Conservation (phyloP, 495 filamentous ascomycete genomes). For the Xylaria grammica region DNA sequence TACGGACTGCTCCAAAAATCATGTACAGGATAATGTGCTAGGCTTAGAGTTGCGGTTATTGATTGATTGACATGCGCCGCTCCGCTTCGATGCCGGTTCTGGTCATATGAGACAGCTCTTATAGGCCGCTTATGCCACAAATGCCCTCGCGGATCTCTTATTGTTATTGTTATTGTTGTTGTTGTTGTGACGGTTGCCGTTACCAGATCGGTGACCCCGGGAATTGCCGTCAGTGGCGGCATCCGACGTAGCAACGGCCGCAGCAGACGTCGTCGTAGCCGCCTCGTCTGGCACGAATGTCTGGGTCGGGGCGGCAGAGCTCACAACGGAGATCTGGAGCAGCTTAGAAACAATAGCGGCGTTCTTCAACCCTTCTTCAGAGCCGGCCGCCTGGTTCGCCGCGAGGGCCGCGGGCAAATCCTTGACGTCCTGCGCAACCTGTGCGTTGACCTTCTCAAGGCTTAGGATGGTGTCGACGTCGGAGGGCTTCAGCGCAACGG, state of each 20-base stretch:
- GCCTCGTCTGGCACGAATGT: not conserved
- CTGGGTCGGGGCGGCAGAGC: conserved; percentile 5
- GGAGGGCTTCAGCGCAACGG: conserved; percentile 40
- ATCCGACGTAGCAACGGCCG: conserved; percentile 13
- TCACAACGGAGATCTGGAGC: conserved; percentile 18
- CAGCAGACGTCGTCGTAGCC: conserved; percentile 19
- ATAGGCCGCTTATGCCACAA: conserved; percentile 23
- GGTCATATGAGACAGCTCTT: not conserved
- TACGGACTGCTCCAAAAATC: conserved; percentile 17
- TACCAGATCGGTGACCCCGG: conserved; percentile 16
- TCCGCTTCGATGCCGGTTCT: not conserved
- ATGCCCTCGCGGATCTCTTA: conserved; percentile 22
- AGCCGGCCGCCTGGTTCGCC: conserved; percentile 29
- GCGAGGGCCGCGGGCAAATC: conserved; percentile 43
- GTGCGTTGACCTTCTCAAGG: conserved; percentile 32
- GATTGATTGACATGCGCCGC: not conserved
- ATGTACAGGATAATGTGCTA: conserved; percentile 3
- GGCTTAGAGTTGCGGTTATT: not conserved
- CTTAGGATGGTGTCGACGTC: conserved; percentile 39
- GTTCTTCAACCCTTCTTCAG: conserved; percentile 11
- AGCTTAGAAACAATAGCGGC: conserved; percentile 18
- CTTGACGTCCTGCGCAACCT: conserved; percentile 40
- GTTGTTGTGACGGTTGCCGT: conserved; percentile 22
- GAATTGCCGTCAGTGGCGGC: not conserved
- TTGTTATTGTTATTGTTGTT: conserved; percentile 7